Base-by-base conservation (phyloP, 2,329 filamentous ascomycete genomes). In the Diplodia scrobiculata region DNA sequence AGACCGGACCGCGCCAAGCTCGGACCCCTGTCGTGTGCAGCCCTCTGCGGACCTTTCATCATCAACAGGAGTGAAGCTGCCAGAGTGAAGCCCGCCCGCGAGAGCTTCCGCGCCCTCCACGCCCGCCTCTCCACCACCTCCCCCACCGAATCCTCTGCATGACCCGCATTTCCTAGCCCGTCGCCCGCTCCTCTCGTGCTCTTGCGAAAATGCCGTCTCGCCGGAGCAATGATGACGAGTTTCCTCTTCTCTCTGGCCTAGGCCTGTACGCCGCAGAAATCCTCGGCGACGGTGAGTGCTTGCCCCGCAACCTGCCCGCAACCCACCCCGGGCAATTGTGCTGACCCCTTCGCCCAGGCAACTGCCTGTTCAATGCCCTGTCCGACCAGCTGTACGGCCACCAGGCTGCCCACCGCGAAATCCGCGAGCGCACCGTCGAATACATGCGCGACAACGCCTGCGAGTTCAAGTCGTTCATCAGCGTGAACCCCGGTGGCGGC, bases 351-450 rank as follows among this genome's bases (percentile, higher is more conserved):
- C 74, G 67, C 69, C 45, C 70, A 89, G 88, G 87, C 70, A 89
- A 89, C 78, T 90, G 88, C 76, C 83, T 90, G 45, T 90, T 89
- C 79, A 86, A 87, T 75, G 87, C 87, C 68, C 80, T 89, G 47
- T 87, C 86, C 69, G 86, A 89, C 73, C 87, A 90, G 79, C 76
- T 90, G 63, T 88, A 86, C 73, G 87, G 86, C 69, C 77, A 84
- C 72, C 84, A 87, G 72, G 78, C 81, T 67, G 79, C 83, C 68
- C 84, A 87, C 72, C 74, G 78, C 65, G 80, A 84, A 70, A 86
- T 91, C 71, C 87, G 88, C 60, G 78, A 80, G 58, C 78, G 76
- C 53, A 82, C 88, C 60, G 85, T 89, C 69, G 76, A 84, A 67
- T 86, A 89, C 74, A 89, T 91, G 81, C 82, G 83, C 68, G 79